Evolutionary conservation across 148 eudicot genomes (phyloP).

Genomic region (Silene conica): DNA sequence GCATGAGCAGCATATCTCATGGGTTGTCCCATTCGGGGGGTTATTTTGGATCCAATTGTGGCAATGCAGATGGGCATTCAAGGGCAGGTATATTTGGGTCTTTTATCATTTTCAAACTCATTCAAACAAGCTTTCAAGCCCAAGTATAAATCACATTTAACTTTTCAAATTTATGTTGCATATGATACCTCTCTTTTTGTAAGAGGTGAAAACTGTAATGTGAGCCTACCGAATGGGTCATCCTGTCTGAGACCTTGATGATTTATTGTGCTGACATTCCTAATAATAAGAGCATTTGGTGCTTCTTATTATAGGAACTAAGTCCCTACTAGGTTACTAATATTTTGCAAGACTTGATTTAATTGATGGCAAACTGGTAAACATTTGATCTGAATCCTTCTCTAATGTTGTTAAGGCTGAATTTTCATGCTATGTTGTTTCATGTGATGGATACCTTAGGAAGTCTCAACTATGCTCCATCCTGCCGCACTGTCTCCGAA

Average conservation of each 20-base stretch:
- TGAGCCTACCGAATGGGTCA: background rate
- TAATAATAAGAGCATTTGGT: background rate
- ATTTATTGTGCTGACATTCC: background rate
- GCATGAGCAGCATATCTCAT: conserved; percentile 82
- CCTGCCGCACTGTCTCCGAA: background rate
- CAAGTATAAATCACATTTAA: background rate
- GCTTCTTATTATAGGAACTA: too few relatives aligned
- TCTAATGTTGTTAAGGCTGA: background rate
- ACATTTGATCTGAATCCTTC: background rate
- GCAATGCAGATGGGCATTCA: conserved; percentile 99
- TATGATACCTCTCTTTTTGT: background rate
- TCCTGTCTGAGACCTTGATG: background rate
- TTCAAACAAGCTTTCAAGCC: background rate
- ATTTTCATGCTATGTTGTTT: background rate
- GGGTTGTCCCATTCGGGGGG: conserved; percentile 98
- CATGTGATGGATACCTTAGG: background rate
- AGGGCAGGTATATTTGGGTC: conserved; percentile 64
- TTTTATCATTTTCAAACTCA: conserved; percentile 2
- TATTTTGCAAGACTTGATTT: background rate
- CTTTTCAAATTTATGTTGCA: background rate
- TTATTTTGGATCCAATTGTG: conserved; percentile 83
- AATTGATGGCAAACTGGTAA: background rate
- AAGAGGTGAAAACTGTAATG: background rate
- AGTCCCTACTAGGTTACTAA: background rate
- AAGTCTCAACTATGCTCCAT: background rate